Base-by-base conservation (phyloP, 768 basidiomycete genomes). In the Pleurotus sapidus region DNA sequence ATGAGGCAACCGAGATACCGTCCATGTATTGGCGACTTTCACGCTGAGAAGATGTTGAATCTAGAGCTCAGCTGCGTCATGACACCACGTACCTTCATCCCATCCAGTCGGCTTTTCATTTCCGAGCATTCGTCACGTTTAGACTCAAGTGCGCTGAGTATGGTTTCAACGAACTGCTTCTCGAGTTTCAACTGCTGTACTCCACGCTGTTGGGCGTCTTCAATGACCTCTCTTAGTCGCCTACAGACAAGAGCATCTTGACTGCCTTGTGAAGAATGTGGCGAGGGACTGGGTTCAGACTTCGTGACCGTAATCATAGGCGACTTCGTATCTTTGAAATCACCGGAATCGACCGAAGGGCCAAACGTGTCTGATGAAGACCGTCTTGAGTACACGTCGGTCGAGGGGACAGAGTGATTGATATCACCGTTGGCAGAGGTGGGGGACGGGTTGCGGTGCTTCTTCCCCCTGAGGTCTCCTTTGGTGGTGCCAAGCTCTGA, bases 21-120 rank as follows among this genome's bases (percentile, higher is more conserved):
- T 95, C 90, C 56, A 95, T 91, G 60, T 91, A 95, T 61, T 93
- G 91, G 61, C 91, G 89, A 67, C 93, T 97, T 48, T 91, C 86
- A 49, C 96, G 80, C 96, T 99, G 30, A 18, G 37, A 48, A 53
- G 46, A 38, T 15, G 53, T 42, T 48, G 54, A 60, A 51, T 39
- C 55, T 53, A 43, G 47, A 46, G 45, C 49, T 5, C 57, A 23
- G 43, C 38, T 40, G 12, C 20, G 37, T 27, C 25, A 51, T 40
- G 38, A 17, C 46, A 59, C 45, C 40, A 70, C 83, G 59, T 61
- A 96, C 96, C 84, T 95, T 93, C 68, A 91, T 85, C 8, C 89
- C 88, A 67, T 95, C 92, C 59, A 96, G 83, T 69, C 84, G 91
- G 56, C 72, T 78, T 68, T 88, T 93, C 65, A 97, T 74, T 46